Base-by-base conservation (phyloP, 129 eudicot genomes). In the Gnaphalium uliginosum region DNA sequence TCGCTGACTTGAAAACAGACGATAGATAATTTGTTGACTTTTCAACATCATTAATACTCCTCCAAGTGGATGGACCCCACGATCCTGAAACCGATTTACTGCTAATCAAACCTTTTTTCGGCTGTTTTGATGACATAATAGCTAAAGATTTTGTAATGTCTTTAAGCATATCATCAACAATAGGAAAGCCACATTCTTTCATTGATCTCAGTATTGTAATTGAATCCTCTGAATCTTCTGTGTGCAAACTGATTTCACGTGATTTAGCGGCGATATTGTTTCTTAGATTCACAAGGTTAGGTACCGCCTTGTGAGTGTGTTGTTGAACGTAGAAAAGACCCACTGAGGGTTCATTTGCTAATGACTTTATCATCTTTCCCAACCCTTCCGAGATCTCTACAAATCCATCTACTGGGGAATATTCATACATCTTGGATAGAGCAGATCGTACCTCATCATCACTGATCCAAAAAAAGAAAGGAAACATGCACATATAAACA, bases 281-380 rank as follows among this genome's bases (percentile, higher is more conserved):
- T 76, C 69, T 89, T 68, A 89, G 90, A 80, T 76, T 86, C 51
- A 95, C 60, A 27, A 91, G 84, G 71, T 87, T 95, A 21, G 97
- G 99, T 59, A 81, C 93, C 4, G 92, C 84, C 58, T 78, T 91
- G 69, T 87, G 90, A 37, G 94, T 75, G 79, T 95, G 99, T 75
- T 91, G 96, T 71, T 95, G 99, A 68, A 95, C 77, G 65, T 87
- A 91, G 84, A 84, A 95, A 76, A 95, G 93, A 11, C 97, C 99
- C 76, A 89, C 89, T 1, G 99, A 95, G 82, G 99, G 99, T 68
- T 95, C 99, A 57, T 95, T 95, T 33, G 97, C 97, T 33, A 89
- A 69, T 41, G 83, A 91, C 66, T 89, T 91, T 67, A 87, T 86
- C 96, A 91, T 89, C 24, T 85, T 93, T 86, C 83, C 97, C 78